phyloP scores from a whole-genome alignment of 495 filamentous ascomycete species.

The Platismatia glauca region DNA sequence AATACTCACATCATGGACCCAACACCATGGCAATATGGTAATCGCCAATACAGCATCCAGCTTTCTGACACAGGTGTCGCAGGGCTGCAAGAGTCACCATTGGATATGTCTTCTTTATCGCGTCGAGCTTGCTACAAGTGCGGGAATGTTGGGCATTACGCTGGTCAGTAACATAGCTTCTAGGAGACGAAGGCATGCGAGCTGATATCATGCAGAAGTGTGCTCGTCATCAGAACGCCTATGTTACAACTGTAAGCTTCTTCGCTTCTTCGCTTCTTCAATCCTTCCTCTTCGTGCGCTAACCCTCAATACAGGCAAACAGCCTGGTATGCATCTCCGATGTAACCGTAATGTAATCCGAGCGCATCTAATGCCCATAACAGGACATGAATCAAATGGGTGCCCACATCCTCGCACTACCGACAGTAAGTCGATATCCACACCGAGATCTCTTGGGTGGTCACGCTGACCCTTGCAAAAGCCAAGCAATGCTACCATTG shows the following conservation, averaged over 20 bases:
- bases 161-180: conserved; percentile 44
- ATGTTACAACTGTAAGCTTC: conserved; percentile 91
- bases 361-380: conserved; percentile 30
- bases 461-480: conserved; percentile 25
- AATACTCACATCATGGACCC: conserved; percentile 7
- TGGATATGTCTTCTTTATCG: conserved; percentile 69
- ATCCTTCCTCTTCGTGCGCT: conserved; percentile 17
- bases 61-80: conserved; percentile 17
- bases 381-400: conserved; percentile 94
- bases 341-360: conserved; percentile 17
- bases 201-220: conserved; percentile 53
- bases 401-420: conserved; percentile 95
- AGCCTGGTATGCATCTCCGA: conserved; percentile 54
- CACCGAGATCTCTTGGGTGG: conserved; percentile 25
- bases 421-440: conserved; percentile 53
- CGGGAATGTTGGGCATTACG: conserved; percentile 98
- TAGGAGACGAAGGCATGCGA: conserved; percentile 1
- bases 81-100: conserved; percentile 16
- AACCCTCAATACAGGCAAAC: conserved; percentile 52
- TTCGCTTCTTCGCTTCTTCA: conserved; percentile 15
- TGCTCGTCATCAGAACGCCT: conserved; percentile 94
- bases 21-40: conserved; percentile 14
- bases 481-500: conserved; percentile 99
- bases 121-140: conserved; percentile 99
- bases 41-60: conserved; percentile 16